Evolutionary conservation across 176 grass and related monocot species (phyloP).

Genomic region (Miscanthus lutarioriparius): DNA sequence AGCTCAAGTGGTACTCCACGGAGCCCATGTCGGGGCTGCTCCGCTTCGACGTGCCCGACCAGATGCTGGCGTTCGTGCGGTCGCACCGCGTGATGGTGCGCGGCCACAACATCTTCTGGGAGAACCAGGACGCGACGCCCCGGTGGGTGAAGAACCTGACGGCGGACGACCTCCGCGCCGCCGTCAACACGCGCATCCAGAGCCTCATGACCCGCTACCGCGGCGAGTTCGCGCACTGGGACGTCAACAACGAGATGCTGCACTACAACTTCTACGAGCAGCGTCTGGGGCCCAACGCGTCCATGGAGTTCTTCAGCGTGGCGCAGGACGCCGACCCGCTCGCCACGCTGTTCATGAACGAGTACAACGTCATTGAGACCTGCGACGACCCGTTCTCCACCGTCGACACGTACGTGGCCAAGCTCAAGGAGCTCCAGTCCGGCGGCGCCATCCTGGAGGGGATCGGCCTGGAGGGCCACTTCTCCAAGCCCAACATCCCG

Average conservation of each 20-base stretch:
- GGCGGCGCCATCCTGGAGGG: conserved; percentile 83
- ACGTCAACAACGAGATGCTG: conserved; percentile 99
- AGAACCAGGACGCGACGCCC: conserved; percentile 86
- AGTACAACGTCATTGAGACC: conserved; percentile 94
- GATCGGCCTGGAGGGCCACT: conserved; percentile 88
- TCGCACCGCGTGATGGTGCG: conserved; percentile 79
- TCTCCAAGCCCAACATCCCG: conserved; percentile 82
- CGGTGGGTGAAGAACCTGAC: conserved; percentile 75
- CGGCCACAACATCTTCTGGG: conserved; percentile 99
- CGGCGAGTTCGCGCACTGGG: conserved; percentile 98
- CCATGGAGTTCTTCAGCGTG: conserved; percentile 81
- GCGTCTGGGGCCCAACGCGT: conserved; percentile 71
- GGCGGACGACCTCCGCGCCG: conserved; percentile 62
- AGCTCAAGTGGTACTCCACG: conserved; percentile 98
- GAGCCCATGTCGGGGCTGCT: conserved; percentile 73
- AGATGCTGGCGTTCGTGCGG: conserved; percentile 85
- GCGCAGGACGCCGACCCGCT: conserved; percentile 91
- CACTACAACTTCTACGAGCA: conserved; percentile 98
- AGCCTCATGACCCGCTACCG: conserved; percentile 81
- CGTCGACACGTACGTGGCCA: conserved; percentile 71
- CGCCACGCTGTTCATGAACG: conserved; percentile 97
- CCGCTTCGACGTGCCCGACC: conserved; percentile 66
- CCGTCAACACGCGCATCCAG: conserved; percentile 78
- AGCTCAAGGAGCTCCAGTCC: conserved; percentile 60
- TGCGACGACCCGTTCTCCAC: conserved; percentile 83